phyloP scores from a whole-genome alignment of 176 grass and related monocot species.

The Oryza brachyantha region DNA sequence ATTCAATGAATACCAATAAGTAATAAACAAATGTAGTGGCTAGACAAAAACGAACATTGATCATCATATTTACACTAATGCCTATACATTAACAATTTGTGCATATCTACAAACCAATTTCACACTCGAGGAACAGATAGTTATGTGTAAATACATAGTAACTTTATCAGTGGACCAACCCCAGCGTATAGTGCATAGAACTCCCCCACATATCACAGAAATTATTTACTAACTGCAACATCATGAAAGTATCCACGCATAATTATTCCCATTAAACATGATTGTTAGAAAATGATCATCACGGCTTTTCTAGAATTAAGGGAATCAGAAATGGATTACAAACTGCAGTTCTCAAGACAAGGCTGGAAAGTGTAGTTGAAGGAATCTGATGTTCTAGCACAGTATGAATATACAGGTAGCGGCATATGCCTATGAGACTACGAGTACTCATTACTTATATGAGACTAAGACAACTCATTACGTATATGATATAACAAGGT shows the following conservation, averaged over 20 bases:
- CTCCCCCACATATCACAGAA: neutral
- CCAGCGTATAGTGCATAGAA: neutral
- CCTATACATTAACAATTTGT: neutral
- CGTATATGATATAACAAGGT: neutral
- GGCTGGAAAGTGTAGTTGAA: neutral
- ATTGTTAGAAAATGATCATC: slow-evolving; percentile 1
- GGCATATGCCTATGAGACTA: too few relatives aligned
- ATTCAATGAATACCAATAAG: slow-evolving; percentile 6
- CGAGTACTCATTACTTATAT: neutral
- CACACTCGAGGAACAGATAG: neutral
- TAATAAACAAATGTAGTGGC: neutral
- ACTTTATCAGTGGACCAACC: neutral
- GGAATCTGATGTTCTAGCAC: neutral
- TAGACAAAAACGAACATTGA: neutral
- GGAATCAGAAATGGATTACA: slow-evolving; percentile 12
- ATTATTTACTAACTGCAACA: neutral
- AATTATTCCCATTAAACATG: neutral
- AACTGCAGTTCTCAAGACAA: neutral
- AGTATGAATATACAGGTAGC: neutral
- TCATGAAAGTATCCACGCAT: neutral
- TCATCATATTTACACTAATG: neutral
- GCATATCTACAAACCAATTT: slow-evolving; percentile 1
- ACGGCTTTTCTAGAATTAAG: neutral
- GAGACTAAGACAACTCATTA: neutral
- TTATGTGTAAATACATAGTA: neutral